phyloP scores from a whole-genome alignment of 352 stramenopile species.

The Phytopythium boreale region DNA sequence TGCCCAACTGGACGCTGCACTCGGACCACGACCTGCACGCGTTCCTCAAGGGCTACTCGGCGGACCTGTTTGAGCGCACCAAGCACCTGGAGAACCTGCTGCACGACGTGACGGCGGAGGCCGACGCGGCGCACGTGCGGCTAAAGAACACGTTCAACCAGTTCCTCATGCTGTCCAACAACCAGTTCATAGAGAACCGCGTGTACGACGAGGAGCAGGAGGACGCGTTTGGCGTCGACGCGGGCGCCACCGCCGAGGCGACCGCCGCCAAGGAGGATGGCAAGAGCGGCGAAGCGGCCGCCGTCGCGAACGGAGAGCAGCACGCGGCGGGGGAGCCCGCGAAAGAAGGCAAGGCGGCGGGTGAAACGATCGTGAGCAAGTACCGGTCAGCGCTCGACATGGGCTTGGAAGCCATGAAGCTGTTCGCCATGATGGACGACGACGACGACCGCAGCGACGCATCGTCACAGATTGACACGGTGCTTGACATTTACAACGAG shows the following conservation, averaged over 20 bases:
- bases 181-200: slow-evolving; percentile 89
- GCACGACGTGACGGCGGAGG: slow-evolving; percentile 60
- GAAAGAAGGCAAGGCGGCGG: slow-evolving; percentile 23
- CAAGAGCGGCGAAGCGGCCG: slow-evolving; percentile 16
- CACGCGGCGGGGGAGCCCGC: slow-evolving; percentile 8
- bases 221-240: slow-evolving; percentile 48
- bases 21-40: slow-evolving; percentile 68
- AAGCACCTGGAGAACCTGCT: slow-evolving; percentile 74
- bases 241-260: not conserved
- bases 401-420: slow-evolving; percentile 80
- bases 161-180: slow-evolving; percentile 87
- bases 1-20: slow-evolving; percentile 67
- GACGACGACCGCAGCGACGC: slow-evolving; percentile 52
- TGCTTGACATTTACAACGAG: slow-evolving; percentile 89
- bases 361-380: slow-evolving; percentile 65
- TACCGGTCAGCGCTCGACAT: slow-evolving; percentile 76
- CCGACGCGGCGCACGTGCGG: slow-evolving; percentile 67
- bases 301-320: slow-evolving; percentile 3
- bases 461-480: slow-evolving; percentile 60
- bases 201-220: slow-evolving; percentile 88
- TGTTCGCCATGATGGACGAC: slow-evolving; percentile 81
- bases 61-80: slow-evolving; percentile 60
- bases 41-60: slow-evolving; percentile 70
- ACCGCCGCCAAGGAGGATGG: slow-evolving; percentile 9
- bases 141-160: slow-evolving; percentile 85